Base-by-base conservation (phyloP, 495 filamentous ascomycete species). In the Aspergillus funiculosus region DNA sequence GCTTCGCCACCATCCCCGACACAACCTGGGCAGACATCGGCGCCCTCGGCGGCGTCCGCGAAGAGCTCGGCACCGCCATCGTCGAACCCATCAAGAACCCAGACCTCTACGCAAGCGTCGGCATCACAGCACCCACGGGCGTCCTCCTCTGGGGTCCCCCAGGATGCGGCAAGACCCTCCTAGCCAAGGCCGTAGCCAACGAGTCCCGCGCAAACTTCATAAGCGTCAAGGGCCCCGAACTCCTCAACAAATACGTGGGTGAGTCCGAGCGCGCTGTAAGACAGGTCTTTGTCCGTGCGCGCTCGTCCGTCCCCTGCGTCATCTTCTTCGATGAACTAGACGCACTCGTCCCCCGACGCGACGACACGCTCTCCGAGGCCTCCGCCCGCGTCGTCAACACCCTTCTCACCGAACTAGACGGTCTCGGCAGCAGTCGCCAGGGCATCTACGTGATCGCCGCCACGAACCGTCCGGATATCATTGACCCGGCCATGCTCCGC, bases 251-350 rank as follows among this genome's bases (percentile, higher is more conserved):
- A 66, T 98, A 87, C 53, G 89, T 98, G 20, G 92, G 92, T 52
- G 92, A 98, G 61, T 90, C 85, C 14, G 92, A 98, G 62, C 81
- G 89, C 13, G 87, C 92, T 0, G 86, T 98, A 3, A 82, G 92
- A 11, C 87, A 95, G 60, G 86, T 96, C 2, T 98, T 98, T 60
- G 79, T 83, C 35, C 83, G 92, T 10, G 92, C 92, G 7, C 79
- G 90, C 19, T 86, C 85, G 0, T 87, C 81, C 6, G 76, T 92
- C 1, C 92, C 92, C 15, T 96, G 91, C 59, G 86, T 98, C 36
- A 82, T 98, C 47, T 97, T 98, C 77, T 97, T 98, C 61, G 92
- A 98, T 64, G 92, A 98, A 62, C 73, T 98, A 24, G 92, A 98
- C 56, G 89, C 92, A 3, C 73, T 98, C 4, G 89, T 91, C 0